Evolutionary conservation across 352 stramenopile genomes (phyloP), one percentile per base, ranked within the genome.

Genomic region (Halophytophthora batemanensis): DNA sequence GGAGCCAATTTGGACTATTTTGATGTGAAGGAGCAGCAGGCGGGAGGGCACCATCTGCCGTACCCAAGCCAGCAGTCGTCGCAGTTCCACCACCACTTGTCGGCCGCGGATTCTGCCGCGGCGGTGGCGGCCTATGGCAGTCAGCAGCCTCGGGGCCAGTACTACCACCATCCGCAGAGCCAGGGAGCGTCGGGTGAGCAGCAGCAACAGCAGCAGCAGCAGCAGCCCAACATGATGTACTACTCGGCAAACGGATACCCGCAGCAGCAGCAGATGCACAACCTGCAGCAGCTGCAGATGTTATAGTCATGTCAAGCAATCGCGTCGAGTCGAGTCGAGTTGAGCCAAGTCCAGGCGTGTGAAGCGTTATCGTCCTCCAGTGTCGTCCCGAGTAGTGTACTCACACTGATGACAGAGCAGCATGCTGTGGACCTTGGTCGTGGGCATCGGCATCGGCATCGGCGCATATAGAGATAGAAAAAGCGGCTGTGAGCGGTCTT

Each of bases 41-140:
- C 55, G 54, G 37, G 56, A 40, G 43, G 52, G 10, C 73, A 86
- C 59, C 71, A 87, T 45, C 53, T 82, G 36, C 63, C 64, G 51
- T 85, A 86, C 53, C 49, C 63, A 3, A 50, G 56, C 25, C 52
- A 53, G 17, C 64, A 65, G 41, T 71, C 77, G 46, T 66, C 74
- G 53, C 77, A 82, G 64, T 86, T 87, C 59, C 75, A 87, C 59
- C 71, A 90, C 60, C 75, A 86, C 60, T 50, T 90, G 45, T 82
- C 60, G 36, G 69, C 69, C 13, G 73, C 66, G 29, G 77, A 88
- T 51, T 86, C 77, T 39, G 74, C 76, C 0, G 71, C 75, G 6
- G 71, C 71, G 2, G 71, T 69, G 10, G 75, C 71, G 14, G 66
- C 66, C 6, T 90, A 90, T 47, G 70, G 61, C 45, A 69, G 56